Evolutionary conservation across 495 filamentous ascomycete species (phyloP).

Genomic region (Hyaloscypha variabilis): DNA sequence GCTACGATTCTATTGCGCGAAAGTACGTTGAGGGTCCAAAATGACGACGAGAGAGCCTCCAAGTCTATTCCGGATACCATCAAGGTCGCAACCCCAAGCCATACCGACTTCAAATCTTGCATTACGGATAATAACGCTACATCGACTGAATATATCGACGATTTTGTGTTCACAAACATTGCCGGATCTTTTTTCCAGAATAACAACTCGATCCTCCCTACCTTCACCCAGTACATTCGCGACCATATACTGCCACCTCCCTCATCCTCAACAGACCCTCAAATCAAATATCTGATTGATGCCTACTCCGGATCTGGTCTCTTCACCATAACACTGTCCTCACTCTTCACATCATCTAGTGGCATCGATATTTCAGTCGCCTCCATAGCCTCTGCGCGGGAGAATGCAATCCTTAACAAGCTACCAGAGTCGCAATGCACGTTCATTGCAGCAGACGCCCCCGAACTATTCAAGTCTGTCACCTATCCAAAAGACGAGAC

Average conservation of each 20-base stretch:
- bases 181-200: constrained; percentile 98
- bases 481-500: constrained; percentile 77
- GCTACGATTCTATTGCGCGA: constrained; percentile 90
- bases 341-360: constrained; percentile 66
- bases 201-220: constrained; percentile 96
- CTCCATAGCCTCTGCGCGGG: constrained; percentile 72
- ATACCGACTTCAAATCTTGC: constrained; percentile 79
- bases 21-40: constrained; percentile 70
- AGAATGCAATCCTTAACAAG: constrained; percentile 77
- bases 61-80: constrained; percentile 22
- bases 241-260: constrained; percentile 65
- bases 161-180: constrained; percentile 84
- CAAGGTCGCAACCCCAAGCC: constrained; percentile 42
- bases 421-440: constrained; percentile 59
- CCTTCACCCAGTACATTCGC: constrained; percentile 90
- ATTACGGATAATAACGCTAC: constrained; percentile 82
- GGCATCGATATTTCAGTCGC: constrained; percentile 60
- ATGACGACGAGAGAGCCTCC: constrained; percentile 36
- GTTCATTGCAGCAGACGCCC: constrained; percentile 86
- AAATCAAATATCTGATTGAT: constrained; percentile 87
- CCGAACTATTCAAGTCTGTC: constrained; percentile 74
- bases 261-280: constrained; percentile 30
- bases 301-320: constrained; percentile 97
- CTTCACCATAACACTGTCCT: constrained; percentile 91
- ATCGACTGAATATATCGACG: constrained; percentile 82